A percentile compares a stretch with the other conserved stretches of the same genome.
phyloP scores from a whole-genome alignment of 805 yeast species.

The Candida easanensis region DNA sequence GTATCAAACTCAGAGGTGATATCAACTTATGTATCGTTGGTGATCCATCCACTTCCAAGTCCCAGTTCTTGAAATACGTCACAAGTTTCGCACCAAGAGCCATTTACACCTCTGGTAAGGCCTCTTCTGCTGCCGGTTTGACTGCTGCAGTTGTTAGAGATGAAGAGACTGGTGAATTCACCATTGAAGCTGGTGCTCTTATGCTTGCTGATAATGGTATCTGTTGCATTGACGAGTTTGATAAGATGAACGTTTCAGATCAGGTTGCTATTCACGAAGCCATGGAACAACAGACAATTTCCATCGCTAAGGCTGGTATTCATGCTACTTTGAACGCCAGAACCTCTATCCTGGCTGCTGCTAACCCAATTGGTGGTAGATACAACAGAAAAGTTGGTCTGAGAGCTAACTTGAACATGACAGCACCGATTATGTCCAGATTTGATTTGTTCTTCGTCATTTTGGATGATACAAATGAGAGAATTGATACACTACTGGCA shows the following conservation, averaged over 20 bases:
- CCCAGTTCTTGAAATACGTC: constrained; percentile 92
- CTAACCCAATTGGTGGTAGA: constrained; percentile 96
- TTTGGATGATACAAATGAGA: constrained; percentile 90
- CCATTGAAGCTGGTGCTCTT: constrained; percentile 97
- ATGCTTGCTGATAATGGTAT: constrained; percentile 98
- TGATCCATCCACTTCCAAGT: constrained; percentile 96
- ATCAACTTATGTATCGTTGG: constrained; percentile 96
- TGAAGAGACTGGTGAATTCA: constrained; percentile 95
- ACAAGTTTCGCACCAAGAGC: constrained; percentile 90
- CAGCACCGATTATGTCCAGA: constrained; percentile 98
- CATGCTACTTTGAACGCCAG: constrained; percentile 97
- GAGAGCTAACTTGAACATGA: constrained; percentile 86
- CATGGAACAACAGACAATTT: constrained; percentile 98
- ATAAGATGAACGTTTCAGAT: constrained; percentile 92
- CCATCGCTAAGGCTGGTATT: constrained; percentile 98
- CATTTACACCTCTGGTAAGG: constrained; percentile 96
- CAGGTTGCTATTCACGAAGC: constrained; percentile 99
- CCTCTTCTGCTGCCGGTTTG: constrained; percentile 97
- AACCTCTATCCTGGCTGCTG: constrained; percentile 97
- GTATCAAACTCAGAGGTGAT: constrained; percentile 93
- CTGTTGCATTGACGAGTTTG: constrained; percentile 98
- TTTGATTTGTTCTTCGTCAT: constrained; percentile 94
- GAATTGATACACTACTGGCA: constrained; percentile 85
- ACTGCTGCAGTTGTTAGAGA: constrained; percentile 98
- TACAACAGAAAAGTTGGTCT: constrained; percentile 85